Evolutionary conservation across 2,329 filamentous ascomycete genomes (phyloP).

Genomic region (Teratosphaeria pseudoeucalypti): DNA sequence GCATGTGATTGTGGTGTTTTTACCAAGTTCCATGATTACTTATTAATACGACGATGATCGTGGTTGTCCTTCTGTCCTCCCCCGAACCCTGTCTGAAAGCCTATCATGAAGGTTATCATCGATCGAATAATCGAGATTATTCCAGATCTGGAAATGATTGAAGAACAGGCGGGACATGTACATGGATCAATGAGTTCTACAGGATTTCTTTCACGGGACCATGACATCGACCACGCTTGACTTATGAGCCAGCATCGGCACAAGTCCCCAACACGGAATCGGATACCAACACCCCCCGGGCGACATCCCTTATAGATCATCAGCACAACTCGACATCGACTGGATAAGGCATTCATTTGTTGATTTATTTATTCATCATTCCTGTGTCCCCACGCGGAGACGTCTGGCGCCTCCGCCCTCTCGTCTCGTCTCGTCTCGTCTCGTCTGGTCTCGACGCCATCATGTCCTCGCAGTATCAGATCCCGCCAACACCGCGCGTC

Average conservation of each 20-base stretch:
- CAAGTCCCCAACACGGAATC: background rate
- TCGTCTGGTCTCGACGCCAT: background rate
- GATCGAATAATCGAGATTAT: too few relatives aligned
- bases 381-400: too few relatives aligned
- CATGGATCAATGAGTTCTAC: background rate
- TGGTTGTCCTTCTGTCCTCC: background rate
- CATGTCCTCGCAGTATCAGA: slow-evolving; percentile 37
- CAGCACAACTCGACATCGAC: too few relatives aligned
- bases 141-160: background rate
- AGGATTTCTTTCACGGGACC: background rate
- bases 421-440: background rate
- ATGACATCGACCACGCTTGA: background rate
- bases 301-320: background rate
- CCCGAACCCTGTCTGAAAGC: background rate
- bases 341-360: too few relatives aligned
- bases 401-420: too few relatives aligned
- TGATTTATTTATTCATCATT: too few relatives aligned
- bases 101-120: background rate
- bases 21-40: too few relatives aligned
- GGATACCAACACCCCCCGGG: background rate
- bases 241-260: background rate
- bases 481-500: slow-evolving; percentile 74
- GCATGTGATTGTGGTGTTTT: background rate
- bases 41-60: background rate
- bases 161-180: background rate